phyloP scores from a whole-genome alignment of 1,284 basidiomycete species.

The Golubevia pallescens region DNA sequence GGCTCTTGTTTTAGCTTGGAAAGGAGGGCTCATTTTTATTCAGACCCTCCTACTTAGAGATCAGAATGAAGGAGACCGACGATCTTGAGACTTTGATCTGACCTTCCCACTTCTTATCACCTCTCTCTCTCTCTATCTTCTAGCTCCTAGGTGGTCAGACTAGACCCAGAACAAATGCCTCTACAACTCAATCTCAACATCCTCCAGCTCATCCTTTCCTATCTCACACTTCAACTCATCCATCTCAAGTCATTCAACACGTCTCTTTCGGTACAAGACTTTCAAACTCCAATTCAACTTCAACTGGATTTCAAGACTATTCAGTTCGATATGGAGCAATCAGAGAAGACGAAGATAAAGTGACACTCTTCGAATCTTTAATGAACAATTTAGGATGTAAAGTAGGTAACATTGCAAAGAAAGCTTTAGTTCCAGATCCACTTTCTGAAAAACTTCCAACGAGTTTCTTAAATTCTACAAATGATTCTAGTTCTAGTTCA shows the following conservation, averaged over 20 bases:
- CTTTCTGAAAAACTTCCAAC: constrained; percentile 10
- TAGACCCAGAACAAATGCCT: neutral
- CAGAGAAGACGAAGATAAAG: constrained; percentile 36
- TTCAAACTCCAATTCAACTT: constrained; percentile 1
- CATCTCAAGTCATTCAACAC: constrained; percentile 23
- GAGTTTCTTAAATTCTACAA: neutral
- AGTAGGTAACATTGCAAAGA: constrained; percentile 33
- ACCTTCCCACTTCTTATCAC: too few relatives aligned
- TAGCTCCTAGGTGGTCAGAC: constrained; percentile 5
- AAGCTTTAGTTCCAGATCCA: constrained; percentile 42
- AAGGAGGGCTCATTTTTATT: neutral
- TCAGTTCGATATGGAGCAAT: constrained; percentile 54
- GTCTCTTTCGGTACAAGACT: constrained; percentile 41
- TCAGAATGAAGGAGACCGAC: too few relatives aligned
- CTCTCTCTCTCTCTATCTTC: neutral
- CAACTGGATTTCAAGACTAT: constrained; percentile 49
- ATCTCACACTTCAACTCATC: neutral
- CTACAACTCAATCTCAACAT: neutral
- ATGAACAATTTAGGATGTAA: constrained; percentile 41
- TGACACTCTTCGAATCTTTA: constrained; percentile 50
- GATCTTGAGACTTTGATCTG: too few relatives aligned
- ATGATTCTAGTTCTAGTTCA: neutral
- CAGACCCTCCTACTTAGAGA: too few relatives aligned
- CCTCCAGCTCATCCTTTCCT: constrained; percentile 32
- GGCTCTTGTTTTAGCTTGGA: constrained; percentile 9